Conservation (phyloP, 495 filamentous ascomycete genomes). For the Podospora sp. region DNA sequence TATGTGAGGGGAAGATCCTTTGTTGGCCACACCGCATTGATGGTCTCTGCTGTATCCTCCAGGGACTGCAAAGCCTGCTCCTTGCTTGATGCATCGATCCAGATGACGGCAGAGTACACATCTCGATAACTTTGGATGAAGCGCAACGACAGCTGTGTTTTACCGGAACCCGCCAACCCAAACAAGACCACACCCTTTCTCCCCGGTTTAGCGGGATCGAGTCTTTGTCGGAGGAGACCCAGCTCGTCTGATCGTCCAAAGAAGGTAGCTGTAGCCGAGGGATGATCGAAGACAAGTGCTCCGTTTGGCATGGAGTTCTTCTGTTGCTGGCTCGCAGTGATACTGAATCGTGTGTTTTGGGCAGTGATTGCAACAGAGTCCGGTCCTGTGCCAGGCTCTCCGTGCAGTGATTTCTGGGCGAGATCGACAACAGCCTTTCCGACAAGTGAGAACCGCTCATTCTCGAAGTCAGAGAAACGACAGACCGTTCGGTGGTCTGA, state of each 20-base stretch:
- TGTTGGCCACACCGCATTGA: neutral
- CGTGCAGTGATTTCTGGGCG: too few relatives aligned
- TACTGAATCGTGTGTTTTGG: too few relatives aligned
- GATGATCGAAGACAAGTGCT: neutral
- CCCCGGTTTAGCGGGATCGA: neutral
- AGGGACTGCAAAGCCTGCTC: constrained; percentile 1
- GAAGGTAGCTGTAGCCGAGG: neutral
- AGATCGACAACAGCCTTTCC: neutral
- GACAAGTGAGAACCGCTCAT: constrained; percentile 1
- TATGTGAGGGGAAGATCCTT: constrained; percentile 5
- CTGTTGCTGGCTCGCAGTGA: neutral
- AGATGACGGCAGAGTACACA: neutral
- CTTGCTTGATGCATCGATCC: constrained; percentile 5
- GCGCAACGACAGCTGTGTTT: neutral
- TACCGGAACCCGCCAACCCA: neutral
- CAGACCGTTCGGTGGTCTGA: neutral
- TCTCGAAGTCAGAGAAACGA: neutral
- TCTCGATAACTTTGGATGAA: neutral
- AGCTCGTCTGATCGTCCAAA: neutral
- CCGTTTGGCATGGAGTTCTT: neutral
- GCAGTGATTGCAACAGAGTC: too few relatives aligned
- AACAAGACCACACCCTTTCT: neutral
- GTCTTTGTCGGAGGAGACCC: neutral
- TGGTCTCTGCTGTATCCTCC: neutral
- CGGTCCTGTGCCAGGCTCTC: too few relatives aligned